phyloP scores from a whole-genome alignment of 805 yeast species.

The Starmerella davenportii region DNA sequence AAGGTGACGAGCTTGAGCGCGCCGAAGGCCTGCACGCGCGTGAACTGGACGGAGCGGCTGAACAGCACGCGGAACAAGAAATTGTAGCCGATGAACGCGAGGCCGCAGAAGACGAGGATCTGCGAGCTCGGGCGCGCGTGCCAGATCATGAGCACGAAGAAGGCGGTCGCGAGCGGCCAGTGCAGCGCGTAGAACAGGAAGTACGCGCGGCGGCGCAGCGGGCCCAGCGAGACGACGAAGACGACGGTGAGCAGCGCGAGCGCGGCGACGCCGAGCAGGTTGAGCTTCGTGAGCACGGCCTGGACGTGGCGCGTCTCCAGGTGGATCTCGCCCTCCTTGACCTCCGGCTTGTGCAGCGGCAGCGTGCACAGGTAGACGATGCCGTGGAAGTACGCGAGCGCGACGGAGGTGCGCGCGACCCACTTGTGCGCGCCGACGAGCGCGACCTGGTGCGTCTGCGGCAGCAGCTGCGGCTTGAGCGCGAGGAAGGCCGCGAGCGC shows the following conservation, averaged over 20 bases:
- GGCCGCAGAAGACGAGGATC: slow-evolving; percentile 35
- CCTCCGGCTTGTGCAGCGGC: neutral
- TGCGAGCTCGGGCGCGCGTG: slow-evolving; percentile 69
- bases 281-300: slow-evolving; percentile 19
- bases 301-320: slow-evolving; percentile 6
- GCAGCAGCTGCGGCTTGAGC: slow-evolving; percentile 69
- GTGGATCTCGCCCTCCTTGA: neutral
- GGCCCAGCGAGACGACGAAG: slow-evolving; percentile 46
- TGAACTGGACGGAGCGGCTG: slow-evolving; percentile 12
- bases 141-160: slow-evolving; percentile 44
- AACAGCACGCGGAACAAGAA: slow-evolving; percentile 31
- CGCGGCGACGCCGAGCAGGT: slow-evolving; percentile 56
- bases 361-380: slow-evolving; percentile 28
- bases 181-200: slow-evolving; percentile 52
- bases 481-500: slow-evolving; percentile 63
- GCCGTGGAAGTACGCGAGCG: slow-evolving; percentile 51
- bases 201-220: slow-evolving; percentile 45
- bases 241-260: slow-evolving; percentile 33
- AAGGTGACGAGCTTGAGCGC: slow-evolving; percentile 29
- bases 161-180: slow-evolving; percentile 52
- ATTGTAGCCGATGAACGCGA: slow-evolving; percentile 38
- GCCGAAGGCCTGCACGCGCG: slow-evolving; percentile 23
- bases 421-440: slow-evolving; percentile 75
- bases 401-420: slow-evolving; percentile 63
- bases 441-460: slow-evolving; percentile 49